A percentile compares a stretch with the other conserved stretches of the same genome.
Conservation (phyloP, 73 alveolate genomes). For the Stentor coeruleus region DNA sequence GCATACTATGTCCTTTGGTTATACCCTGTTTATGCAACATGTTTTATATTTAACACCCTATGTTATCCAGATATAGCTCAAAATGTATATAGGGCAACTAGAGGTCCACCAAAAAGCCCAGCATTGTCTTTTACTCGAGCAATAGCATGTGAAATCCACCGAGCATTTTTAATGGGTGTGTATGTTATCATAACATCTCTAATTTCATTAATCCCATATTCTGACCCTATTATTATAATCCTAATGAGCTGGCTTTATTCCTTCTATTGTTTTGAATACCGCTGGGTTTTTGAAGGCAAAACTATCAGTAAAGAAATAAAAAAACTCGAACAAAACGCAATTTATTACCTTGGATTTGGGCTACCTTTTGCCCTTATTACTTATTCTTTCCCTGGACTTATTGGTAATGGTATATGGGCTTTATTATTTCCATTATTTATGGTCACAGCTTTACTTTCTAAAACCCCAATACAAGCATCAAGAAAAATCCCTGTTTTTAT, state of each 20-base stretch:
- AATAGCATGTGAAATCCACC: slow-evolving; percentile 2
- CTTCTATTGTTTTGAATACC: slow-evolving; percentile 13
- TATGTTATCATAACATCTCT: not conserved
- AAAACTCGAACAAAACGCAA: not conserved
- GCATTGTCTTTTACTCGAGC: slow-evolving; percentile 11
- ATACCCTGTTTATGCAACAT: not conserved
- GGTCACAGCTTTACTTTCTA: not conserved
- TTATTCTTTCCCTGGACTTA: not conserved
- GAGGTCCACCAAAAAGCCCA: not conserved
- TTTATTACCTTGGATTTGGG: slow-evolving; percentile 19
- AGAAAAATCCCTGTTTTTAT: not conserved
- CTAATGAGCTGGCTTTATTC: slow-evolving; percentile 22
- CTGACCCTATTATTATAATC: not conserved
- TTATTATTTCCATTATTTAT: slow-evolving; percentile 5
- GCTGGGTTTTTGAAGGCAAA: slow-evolving; percentile 23
- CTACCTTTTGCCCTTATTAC: slow-evolving; percentile 12
- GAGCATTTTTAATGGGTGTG: slow-evolving; percentile 12
- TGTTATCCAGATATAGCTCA: slow-evolving; percentile 14
- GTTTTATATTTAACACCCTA: slow-evolving; percentile 5
- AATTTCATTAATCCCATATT: not conserved
- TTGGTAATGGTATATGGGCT: slow-evolving; percentile 17
- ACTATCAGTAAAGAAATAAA: not conserved
- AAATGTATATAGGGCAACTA: not conserved
- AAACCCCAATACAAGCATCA: not conserved
- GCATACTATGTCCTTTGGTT: slow-evolving; percentile 7